Percentiles rank a stretch among this genome's conserved stretches.
These are phyloP conservation scores for Senna tora DNA, from an alignment of 306 rosid species.

Conservation along the genomic window DNA sequence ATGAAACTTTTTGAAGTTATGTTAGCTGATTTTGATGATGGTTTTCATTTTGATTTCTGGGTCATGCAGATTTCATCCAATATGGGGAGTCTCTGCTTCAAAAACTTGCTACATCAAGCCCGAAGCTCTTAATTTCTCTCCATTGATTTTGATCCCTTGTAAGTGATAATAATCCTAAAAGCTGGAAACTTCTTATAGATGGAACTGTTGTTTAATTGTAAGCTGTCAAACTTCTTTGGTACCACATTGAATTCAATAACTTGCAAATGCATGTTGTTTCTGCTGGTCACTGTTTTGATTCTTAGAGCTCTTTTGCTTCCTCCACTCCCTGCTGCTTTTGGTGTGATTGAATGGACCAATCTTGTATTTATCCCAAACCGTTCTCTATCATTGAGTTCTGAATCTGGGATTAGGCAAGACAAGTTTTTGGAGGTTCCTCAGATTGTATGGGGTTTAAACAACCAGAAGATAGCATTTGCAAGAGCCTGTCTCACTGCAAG, in stretches of 20 bases:
- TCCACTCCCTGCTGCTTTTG: conserved; percentile 44
- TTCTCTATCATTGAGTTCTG: conserved; percentile 39
- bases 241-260: conserved; percentile 54
- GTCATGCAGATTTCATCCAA: conserved; percentile 33
- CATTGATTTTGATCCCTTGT: conserved; percentile 20
- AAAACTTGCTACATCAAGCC: conserved; percentile 29
- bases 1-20: background rate
- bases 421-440: conserved; percentile 87
- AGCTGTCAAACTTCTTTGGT: conserved; percentile 45
- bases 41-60: conserved; percentile 1
- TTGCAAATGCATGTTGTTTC: conserved; percentile 61
- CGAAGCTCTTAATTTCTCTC: conserved; percentile 14
- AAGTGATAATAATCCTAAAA: conserved; percentile 26
- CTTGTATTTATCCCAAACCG: conserved; percentile 42
- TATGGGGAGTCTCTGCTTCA: conserved; percentile 13
- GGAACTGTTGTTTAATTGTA: conserved; percentile 54
- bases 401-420: conserved; percentile 48
- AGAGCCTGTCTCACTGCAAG: conserved; percentile 89
- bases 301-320: conserved; percentile 61
- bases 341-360: conserved; percentile 50
- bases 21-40: background rate
- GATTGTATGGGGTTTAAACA: conserved; percentile 91
- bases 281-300: conserved; percentile 57
- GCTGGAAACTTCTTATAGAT: conserved; percentile 42
- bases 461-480: conserved; percentile 92